Conservation (phyloP, 345 rosid genomes). For the Rhodamnia argentea region DNA sequence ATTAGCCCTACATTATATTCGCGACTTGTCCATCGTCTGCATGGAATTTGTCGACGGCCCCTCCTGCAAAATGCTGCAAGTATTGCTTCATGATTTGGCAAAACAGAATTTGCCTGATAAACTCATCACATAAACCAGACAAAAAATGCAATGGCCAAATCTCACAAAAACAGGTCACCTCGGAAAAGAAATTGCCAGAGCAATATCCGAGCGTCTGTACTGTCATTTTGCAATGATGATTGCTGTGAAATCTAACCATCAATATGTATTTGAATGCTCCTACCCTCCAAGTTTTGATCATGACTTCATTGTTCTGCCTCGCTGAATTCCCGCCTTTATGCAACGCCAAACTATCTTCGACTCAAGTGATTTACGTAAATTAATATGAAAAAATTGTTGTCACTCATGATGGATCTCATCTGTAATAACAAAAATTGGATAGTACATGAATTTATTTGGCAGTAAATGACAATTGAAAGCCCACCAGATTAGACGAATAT, state of each 20-base stretch:
- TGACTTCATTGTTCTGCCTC: background rate
- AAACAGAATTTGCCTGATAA: background rate
- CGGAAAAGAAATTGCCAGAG: too few species aligned
- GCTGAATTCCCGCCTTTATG: background rate
- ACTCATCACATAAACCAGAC: background rate
- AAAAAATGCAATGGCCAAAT: background rate
- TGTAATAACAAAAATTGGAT: background rate
- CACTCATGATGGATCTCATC: background rate
- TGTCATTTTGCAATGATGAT: background rate
- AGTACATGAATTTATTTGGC: background rate
- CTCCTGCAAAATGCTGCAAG: background rate
- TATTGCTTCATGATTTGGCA: background rate
- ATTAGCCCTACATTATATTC: background rate
- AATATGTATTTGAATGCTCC: background rate
- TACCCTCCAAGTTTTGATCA: background rate
- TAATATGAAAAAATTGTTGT: background rate
- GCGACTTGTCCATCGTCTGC: background rate
- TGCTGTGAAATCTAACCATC: background rate
- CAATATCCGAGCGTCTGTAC: background rate
- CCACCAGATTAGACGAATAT: background rate
- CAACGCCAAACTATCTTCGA: background rate
- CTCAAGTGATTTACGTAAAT: background rate
- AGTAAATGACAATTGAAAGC: background rate
- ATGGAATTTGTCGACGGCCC: background rate
- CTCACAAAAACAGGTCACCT: background rate